Evolutionary conservation across 345 rosid species (phyloP), one percentile per base, ranked within the genome.

Genomic region (Hevea brasiliensis): DNA sequence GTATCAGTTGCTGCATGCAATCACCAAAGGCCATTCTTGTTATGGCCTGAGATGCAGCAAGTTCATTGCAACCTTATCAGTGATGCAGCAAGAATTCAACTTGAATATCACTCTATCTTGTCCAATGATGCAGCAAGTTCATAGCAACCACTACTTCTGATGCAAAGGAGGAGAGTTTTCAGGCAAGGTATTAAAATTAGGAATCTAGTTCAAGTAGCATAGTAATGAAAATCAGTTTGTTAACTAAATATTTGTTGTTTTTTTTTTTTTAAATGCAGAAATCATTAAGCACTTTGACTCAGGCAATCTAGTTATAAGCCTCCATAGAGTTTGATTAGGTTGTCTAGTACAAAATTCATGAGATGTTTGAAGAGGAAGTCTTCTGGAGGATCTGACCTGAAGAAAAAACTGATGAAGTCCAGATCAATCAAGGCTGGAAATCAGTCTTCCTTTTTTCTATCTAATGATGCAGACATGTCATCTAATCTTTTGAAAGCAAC

Each of bases 1-100:
- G 69, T 86, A 81, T 54, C 72, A 95, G 11, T 73, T 90, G 73
- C 88, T 92, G 60, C 84, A 85, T 77, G 86, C 90, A 70, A 63
- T 89, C 26, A 64, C 89, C 40, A 72, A 67, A 29, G 93, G 95
- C 9, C 81, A 76, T 65, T 82, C 93, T 0, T 92, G 97, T 95
- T 92, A 86, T 71, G 87, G 84, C n/a, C n/a, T n/a, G n/a, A n/a
- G n/a, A n/a, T n/a, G n/a, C n/a, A n/a, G n/a, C n/a, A n/a, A n/a
- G n/a, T n/a, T n/a, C n/a, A n/a, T n/a, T n/a, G n/a, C n/a, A n/a
- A n/a, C n/a, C n/a, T n/a, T n/a, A n/a, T n/a, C n/a, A n/a, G n/a
- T n/a, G n/a, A n/a, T n/a, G n/a, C n/a, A n/a, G n/a, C n/a, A n/a
- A n/a, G n/a, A n/a, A n/a, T n/a, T n/a, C n/a, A n/a, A n/a, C n/a